Evolutionary conservation across 768 basidiomycete species (phyloP).

Genomic region (Porphyrellus cyaneotinctus): DNA sequence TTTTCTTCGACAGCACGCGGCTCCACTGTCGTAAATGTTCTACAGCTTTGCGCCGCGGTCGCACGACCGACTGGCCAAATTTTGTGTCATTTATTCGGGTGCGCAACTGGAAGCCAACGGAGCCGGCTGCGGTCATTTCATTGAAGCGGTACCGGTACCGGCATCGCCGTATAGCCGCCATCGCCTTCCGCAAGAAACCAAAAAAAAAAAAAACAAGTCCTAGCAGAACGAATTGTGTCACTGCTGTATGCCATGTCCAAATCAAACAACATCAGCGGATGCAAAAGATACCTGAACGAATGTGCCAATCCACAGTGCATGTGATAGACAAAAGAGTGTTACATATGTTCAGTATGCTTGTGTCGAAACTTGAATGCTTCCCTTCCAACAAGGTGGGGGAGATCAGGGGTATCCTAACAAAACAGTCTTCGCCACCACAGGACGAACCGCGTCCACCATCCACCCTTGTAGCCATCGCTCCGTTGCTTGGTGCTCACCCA

Average conservation of each 20-base stretch:
- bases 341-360: constrained; percentile 33
- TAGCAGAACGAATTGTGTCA: constrained; percentile 2
- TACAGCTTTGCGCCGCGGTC: too few relatives aligned
- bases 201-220: neutral
- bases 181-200: neutral
- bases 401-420: constrained; percentile 45
- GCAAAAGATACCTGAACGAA: constrained; percentile 23
- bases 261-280: constrained; percentile 21
- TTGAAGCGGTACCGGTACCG: constrained; percentile 13
- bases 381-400: neutral
- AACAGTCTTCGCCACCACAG: constrained; percentile 79
- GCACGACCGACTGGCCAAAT: neutral
- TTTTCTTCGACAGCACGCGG: neutral
- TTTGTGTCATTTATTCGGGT: neutral
- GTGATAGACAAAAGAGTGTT: constrained; percentile 32
- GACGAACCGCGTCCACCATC: constrained; percentile 75
- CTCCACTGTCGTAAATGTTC: neutral
- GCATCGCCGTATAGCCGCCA: neutral
- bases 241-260: constrained; percentile 19
- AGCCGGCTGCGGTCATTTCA: constrained; percentile 8
- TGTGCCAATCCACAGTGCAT: constrained; percentile 17
- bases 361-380: constrained; percentile 2
- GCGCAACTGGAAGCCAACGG: neutral
- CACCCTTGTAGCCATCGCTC: constrained; percentile 63
- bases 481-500: constrained; percentile 66